Percentiles rank a stretch among this genome's conserved stretches.
These are phyloP conservation scores for Agastache rugosa DNA, from an alignment of 257 asterid genomes.

Conservation along the genomic window DNA sequence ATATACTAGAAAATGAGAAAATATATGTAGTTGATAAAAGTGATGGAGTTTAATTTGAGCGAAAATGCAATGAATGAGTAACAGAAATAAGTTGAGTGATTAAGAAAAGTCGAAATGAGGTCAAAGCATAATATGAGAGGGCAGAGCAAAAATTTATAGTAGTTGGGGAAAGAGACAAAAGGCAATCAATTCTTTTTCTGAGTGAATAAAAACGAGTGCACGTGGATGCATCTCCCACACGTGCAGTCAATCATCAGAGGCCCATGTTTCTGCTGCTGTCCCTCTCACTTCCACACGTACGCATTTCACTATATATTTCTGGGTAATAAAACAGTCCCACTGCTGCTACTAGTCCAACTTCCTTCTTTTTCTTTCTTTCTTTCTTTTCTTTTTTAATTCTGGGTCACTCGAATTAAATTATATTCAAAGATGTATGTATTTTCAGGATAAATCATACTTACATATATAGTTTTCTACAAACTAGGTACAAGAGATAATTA, in stretches of 20 bases:
- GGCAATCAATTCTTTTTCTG: slow-evolving; percentile 48
- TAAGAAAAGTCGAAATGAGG: slow-evolving; percentile 32
- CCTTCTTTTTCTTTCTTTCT: background rate
- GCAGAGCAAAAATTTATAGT: slow-evolving; percentile 32
- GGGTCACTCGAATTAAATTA: too few species aligned
- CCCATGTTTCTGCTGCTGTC: slow-evolving; percentile 43
- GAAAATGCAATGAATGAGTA: slow-evolving; percentile 24
- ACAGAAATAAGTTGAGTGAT: background rate
- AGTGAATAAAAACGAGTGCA: slow-evolving; percentile 77
- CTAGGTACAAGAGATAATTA: too few species aligned
- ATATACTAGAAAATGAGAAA: background rate
- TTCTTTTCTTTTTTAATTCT: background rate
- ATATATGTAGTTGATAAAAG: background rate
- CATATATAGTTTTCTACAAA: too few species aligned
- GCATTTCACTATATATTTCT: slow-evolving; percentile 25
- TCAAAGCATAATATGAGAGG: slow-evolving; percentile 34
- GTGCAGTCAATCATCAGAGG: slow-evolving; percentile 76
- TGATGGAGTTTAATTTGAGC: background rate
- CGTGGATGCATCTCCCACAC: slow-evolving; percentile 84
- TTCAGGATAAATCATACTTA: too few species aligned
- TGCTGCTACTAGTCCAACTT: background rate
- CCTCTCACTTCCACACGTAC: slow-evolving; percentile 40
- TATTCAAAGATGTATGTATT: too few species aligned
- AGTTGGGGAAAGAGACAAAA: slow-evolving; percentile 51
- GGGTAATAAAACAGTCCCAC: slow-evolving; percentile 25